These are phyloP conservation scores for Fomitopsis serialis DNA, from an alignment of 768 basidiomycete genomes.

Conservation along the genomic window DNA sequence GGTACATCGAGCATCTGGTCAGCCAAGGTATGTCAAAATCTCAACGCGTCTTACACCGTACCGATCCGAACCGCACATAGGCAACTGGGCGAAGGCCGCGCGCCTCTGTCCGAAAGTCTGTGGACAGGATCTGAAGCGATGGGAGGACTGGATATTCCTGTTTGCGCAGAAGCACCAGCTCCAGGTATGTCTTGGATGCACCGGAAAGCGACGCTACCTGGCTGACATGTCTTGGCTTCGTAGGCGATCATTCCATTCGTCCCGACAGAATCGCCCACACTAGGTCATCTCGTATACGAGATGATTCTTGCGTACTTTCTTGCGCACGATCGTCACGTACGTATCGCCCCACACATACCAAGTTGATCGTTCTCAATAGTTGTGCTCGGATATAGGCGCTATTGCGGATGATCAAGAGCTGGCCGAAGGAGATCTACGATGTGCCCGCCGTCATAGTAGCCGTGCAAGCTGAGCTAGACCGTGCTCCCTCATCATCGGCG, in stretches of 20 bases:
- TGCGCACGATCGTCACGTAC: conserved; percentile 66
- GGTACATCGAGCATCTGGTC: conserved; percentile 84
- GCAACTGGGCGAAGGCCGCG: conserved; percentile 75
- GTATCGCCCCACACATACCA: conserved; percentile 7
- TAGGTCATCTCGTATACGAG: conserved; percentile 86
- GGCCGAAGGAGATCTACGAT: conserved; percentile 92
- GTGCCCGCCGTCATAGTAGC: conserved; percentile 84
- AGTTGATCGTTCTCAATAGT: too few relatives aligned
- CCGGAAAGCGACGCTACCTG: not conserved
- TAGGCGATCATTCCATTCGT: conserved; percentile 87
- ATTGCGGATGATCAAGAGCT: conserved; percentile 72
- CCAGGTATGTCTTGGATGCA: conserved; percentile 42
- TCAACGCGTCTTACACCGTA: not conserved
- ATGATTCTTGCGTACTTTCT: conserved; percentile 91
- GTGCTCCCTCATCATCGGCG: conserved; percentile 43
- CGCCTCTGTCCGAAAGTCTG: conserved; percentile 81
- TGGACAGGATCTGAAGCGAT: conserved; percentile 69
- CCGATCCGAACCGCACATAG: conserved; percentile 23
- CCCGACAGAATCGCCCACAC: conserved; percentile 75
- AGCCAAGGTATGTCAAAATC: conserved; percentile 51
- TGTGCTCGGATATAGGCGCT: conserved; percentile 47
- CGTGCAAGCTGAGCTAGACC: conserved; percentile 77
- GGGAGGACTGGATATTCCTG: conserved; percentile 94
- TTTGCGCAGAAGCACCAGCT: conserved; percentile 81
- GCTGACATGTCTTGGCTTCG: not conserved